phyloP scores from a whole-genome alignment of 2,329 filamentous ascomycete genomes.

The Mariannaea elegans region DNA sequence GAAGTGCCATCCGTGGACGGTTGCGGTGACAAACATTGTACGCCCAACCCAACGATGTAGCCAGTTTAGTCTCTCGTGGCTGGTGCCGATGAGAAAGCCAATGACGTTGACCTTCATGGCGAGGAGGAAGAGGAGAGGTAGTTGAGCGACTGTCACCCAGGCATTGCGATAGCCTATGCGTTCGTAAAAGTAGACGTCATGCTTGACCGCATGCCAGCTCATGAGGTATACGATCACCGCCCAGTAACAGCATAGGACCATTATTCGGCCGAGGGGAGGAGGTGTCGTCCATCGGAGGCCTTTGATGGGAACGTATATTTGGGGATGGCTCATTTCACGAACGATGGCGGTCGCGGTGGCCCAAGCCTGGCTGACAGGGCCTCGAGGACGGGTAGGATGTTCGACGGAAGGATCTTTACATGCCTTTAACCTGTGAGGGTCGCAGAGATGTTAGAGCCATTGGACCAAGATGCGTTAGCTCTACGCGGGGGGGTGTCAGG shows the following conservation, averaged over 20 bases:
- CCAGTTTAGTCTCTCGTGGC: slow-evolving; percentile 77
- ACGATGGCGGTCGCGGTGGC: slow-evolving; percentile 66
- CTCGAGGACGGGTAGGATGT: slow-evolving; percentile 62
- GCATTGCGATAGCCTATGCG: slow-evolving; percentile 74
- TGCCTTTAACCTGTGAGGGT: slow-evolving; percentile 53
- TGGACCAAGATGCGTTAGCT: not conserved
- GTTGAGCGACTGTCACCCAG: slow-evolving; percentile 71
- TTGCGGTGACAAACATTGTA: slow-evolving; percentile 73
- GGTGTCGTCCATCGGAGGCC: slow-evolving; percentile 66
- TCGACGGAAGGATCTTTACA: slow-evolving; percentile 53
- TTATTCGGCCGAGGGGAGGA: slow-evolving; percentile 64
- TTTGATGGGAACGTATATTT: slow-evolving; percentile 57
- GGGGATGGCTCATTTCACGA: slow-evolving; percentile 66
- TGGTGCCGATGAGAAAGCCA: slow-evolving; percentile 68
- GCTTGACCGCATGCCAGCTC: slow-evolving; percentile 55
- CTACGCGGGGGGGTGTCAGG: not conserved
- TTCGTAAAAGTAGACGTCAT: slow-evolving; percentile 68
- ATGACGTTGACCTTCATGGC: slow-evolving; percentile 67
- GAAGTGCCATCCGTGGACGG: slow-evolving; percentile 76
- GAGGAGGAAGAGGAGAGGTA: slow-evolving; percentile 71
- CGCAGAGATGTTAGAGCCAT: not conserved
- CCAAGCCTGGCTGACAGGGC: slow-evolving; percentile 58
- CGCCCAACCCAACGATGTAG: slow-evolving; percentile 77
- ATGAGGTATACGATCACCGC: slow-evolving; percentile 67
- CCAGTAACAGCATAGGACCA: slow-evolving; percentile 66